Percentiles rank a stretch among this genome's conserved stretches.
phyloP scores from a whole-genome alignment of 768 basidiomycete species.

The Tylopilus sp. region DNA sequence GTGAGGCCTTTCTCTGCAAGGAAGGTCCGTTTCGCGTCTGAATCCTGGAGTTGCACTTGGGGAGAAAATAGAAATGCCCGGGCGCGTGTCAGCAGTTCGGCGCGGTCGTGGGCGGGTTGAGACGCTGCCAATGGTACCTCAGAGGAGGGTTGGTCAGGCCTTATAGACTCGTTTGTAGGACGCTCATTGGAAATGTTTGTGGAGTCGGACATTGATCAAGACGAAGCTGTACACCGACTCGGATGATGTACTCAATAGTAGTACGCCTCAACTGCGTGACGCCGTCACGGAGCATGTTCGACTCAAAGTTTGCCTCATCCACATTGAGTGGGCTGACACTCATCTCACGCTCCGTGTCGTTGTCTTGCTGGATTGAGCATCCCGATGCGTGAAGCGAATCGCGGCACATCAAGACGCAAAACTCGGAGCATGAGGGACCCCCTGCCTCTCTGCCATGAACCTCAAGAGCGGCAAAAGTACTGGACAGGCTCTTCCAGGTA shows the following conservation, averaged over 20 bases:
- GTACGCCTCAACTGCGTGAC: background rate
- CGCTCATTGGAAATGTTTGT: conserved; percentile 1
- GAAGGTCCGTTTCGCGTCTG: conserved; percentile 55
- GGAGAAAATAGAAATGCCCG: conserved; percentile 65
- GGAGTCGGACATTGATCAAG: conserved; percentile 15
- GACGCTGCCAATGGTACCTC: background rate
- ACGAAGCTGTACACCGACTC: background rate
- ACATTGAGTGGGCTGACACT: no score
- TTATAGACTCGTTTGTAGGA: background rate
- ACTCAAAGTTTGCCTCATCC: no score
- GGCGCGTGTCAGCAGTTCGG: conserved; percentile 51
- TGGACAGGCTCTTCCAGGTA: conserved; percentile 16
- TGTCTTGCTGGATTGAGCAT: no score
- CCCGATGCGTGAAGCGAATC: no score
- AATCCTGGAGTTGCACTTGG: conserved; percentile 58
- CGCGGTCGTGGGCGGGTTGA: conserved; percentile 26
- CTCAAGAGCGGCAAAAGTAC: conserved; percentile 11
- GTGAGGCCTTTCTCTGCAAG: conserved; percentile 68
- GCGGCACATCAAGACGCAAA: no score
- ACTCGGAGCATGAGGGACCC: no score
- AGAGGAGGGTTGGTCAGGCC: background rate
- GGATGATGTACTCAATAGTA: background rate
- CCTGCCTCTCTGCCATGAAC: conserved; percentile 11
- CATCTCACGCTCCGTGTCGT: no score
- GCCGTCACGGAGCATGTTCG: no score